phyloP scores from a whole-genome alignment of 1,139 yeast species.

The Kodamaea fungicola region DNA sequence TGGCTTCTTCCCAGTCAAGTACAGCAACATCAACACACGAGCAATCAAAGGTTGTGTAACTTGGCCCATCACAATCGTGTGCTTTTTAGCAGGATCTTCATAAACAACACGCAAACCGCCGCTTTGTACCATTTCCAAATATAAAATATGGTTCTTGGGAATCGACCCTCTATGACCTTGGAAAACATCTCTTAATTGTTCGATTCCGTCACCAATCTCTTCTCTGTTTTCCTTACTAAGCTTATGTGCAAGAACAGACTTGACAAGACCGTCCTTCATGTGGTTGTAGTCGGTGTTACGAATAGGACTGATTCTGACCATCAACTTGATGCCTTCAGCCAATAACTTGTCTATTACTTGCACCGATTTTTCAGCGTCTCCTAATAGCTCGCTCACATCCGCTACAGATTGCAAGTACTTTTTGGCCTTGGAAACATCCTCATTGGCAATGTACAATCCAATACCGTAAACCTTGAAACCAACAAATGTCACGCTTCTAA shows the following conservation, averaged over 20 bases:
- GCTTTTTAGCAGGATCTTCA: slow-evolving; percentile 26
- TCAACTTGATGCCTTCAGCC: slow-evolving; percentile 57
- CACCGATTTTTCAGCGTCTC: slow-evolving; percentile 35
- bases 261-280: slow-evolving; percentile 82
- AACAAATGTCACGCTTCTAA: slow-evolving; percentile 76
- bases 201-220: slow-evolving; percentile 48
- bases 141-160: slow-evolving; percentile 59
- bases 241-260: slow-evolving; percentile 64
- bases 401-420: slow-evolving; percentile 21
- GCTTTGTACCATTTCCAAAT: slow-evolving; percentile 41
- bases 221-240: slow-evolving; percentile 35
- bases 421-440: slow-evolving; percentile 49
- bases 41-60: slow-evolving; percentile 50
- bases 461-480: slow-evolving; percentile 83
- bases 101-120: slow-evolving; percentile 50
- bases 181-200: slow-evolving; percentile 52
- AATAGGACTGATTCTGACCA: slow-evolving; percentile 77
- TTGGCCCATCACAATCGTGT: slow-evolving; percentile 39
- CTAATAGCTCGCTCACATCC: slow-evolving; percentile 16
- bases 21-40: slow-evolving; percentile 55
- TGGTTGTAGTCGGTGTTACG: slow-evolving; percentile 89
- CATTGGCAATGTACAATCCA: slow-evolving; percentile 69
- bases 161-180: slow-evolving; percentile 53
- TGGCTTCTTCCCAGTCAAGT: slow-evolving; percentile 60
- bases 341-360: slow-evolving; percentile 54